A percentile compares a stretch with the other conserved stretches of the same genome.
phyloP scores from a whole-genome alignment of 192 early-diverging fungal species.

The Mortierella hygrophila region DNA sequence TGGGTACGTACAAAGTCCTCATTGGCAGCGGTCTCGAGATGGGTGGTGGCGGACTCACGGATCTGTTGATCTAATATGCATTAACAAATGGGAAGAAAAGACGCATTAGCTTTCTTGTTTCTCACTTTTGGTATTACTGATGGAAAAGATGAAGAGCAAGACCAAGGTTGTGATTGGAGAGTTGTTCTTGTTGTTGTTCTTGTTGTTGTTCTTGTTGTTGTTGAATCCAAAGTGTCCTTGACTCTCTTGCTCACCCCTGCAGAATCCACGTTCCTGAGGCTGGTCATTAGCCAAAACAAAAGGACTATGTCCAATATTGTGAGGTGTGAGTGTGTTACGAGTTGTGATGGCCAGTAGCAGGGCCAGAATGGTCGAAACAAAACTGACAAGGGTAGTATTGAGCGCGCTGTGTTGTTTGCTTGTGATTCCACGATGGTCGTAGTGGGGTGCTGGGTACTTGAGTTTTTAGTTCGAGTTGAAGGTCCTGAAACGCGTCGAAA shows the following conservation, averaged over 20 bases:
- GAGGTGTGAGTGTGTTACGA: background rate
- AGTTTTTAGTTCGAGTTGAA: background rate
- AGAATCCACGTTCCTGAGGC: background rate
- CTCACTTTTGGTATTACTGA: background rate
- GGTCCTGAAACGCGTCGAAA: background rate
- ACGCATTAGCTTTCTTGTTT: background rate
- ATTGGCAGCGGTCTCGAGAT: slow-evolving; percentile 78
- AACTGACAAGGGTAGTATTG: background rate
- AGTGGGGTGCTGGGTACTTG: background rate
- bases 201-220: background rate
- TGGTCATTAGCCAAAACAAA: background rate
- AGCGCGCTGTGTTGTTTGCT: background rate
- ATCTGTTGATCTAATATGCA: slow-evolving; percentile 70
- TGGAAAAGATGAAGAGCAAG: background rate
- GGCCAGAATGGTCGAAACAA: background rate
- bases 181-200: background rate
- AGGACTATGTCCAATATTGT: background rate
- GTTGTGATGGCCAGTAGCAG: background rate
- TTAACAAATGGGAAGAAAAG: background rate
- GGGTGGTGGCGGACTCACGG: slow-evolving; percentile 85
- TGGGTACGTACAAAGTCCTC: slow-evolving; percentile 87
- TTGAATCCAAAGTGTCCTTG: background rate
- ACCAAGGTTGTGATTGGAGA: background rate
- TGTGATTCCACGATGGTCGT: background rate
- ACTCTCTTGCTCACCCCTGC: background rate